Evolutionary conservation across 1,284 basidiomycete genomes (phyloP).

Genomic region (Rhodotorula mucilaginosa): DNA sequence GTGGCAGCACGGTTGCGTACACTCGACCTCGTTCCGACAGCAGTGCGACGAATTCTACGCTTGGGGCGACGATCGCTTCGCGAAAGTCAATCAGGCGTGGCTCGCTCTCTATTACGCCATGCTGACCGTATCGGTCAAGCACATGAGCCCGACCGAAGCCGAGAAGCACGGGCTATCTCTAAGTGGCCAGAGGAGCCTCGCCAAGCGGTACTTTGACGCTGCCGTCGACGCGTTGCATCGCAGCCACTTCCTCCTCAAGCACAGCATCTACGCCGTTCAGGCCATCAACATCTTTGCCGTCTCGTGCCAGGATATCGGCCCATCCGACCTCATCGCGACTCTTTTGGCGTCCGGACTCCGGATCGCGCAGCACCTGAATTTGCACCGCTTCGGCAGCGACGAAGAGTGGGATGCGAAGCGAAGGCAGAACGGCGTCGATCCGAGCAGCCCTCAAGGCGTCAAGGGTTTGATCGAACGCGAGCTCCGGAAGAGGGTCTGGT

Average conservation of each 20-base stretch:
- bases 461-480: conserved; percentile 36
- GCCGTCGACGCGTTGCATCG: conserved; percentile 29
- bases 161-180: conserved; percentile 1
- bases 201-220: conserved; percentile 33
- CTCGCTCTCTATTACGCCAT: conserved; percentile 34
- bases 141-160: conserved; percentile 26
- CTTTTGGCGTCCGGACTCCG: conserved; percentile 30
- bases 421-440: conserved; percentile 26
- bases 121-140: conserved; percentile 31
- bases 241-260: conserved; percentile 34
- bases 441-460: conserved; percentile 24
- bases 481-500: conserved; percentile 38
- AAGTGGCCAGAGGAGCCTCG: conserved; percentile 1
- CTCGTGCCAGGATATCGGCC: conserved; percentile 31
- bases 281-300: conserved; percentile 30
- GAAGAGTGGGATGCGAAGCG: conserved; percentile 32
- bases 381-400: conserved; percentile 35
- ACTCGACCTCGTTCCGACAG: conserved; percentile 19
- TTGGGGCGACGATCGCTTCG: conserved; percentile 14
- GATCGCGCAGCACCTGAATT: conserved; percentile 32
- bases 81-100: conserved; percentile 33
- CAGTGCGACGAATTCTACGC: conserved; percentile 32
- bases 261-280: conserved; percentile 30
- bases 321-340: conserved; percentile 35
- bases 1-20: conserved; percentile 36